Conservation (phyloP, 257 asterid species). For the Dorcoceras hygrometricum region DNA sequence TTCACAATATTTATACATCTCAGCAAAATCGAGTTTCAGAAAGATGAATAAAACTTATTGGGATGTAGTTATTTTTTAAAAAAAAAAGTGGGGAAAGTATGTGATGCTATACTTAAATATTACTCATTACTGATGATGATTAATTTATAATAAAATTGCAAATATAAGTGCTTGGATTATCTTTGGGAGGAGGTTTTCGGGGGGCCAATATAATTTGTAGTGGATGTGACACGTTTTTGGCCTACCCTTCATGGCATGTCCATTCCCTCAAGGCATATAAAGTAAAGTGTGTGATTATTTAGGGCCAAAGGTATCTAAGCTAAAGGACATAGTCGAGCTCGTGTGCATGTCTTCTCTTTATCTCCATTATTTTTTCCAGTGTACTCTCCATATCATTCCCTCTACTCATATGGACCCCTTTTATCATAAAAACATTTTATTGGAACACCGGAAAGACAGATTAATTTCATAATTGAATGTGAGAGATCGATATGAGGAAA, state of each 20-base stretch:
- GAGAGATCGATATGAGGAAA: background rate
- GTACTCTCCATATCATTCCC: slow-evolving; percentile 10
- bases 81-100: too few species aligned
- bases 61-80: too few species aligned
- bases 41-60: too few species aligned
- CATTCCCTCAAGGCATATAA: slow-evolving; percentile 20
- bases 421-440: too few species aligned
- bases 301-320: slow-evolving; percentile 33
- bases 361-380: slow-evolving; percentile 27
- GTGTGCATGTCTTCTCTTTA: slow-evolving; percentile 47
- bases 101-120: background rate
- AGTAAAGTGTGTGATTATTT: slow-evolving; percentile 29
- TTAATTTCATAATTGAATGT: background rate
- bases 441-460: too few species aligned
- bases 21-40: too few species aligned
- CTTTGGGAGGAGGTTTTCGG: background rate
- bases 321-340: slow-evolving; percentile 43
- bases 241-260: slow-evolving; percentile 34
- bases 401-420: slow-evolving; percentile 15
- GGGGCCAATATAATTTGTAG: slow-evolving; percentile 23
- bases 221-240: slow-evolving; percentile 21
- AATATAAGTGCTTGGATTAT: background rate
- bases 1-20: too few species aligned
- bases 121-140: background rate
- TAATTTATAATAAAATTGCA: background rate